Evolutionary conservation across 495 filamentous ascomycete species (phyloP).

Genomic region (Bacidia rubella): DNA sequence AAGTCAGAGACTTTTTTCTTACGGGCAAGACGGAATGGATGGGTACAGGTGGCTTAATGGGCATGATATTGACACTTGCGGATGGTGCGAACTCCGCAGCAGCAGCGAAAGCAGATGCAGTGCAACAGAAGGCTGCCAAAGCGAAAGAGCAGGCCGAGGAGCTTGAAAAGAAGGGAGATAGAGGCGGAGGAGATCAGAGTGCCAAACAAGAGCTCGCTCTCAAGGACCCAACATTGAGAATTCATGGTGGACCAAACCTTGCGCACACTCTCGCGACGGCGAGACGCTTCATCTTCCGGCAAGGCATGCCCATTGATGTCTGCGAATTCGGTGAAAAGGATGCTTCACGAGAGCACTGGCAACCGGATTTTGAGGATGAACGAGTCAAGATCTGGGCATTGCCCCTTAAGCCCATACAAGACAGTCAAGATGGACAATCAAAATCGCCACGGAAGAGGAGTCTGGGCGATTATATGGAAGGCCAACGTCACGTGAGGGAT

Average conservation of each 20-base stretch:
- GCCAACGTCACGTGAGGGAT: conserved; percentile 10
- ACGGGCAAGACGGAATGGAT: conserved; percentile 64
- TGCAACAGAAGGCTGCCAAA: conserved; percentile 1
- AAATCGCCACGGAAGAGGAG: conserved; percentile 45
- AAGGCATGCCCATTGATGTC: conserved; percentile 53
- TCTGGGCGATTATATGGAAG: conserved; percentile 41
- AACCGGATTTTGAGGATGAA: conserved; percentile 59
- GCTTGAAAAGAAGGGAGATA: not conserved
- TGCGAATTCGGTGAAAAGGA: conserved; percentile 42
- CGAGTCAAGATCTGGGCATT: conserved; percentile 76
- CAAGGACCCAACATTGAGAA: conserved; percentile 34
- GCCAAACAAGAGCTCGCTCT: too few species aligned
- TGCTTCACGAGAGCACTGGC: conserved; percentile 15
- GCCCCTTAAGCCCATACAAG: conserved; percentile 32
- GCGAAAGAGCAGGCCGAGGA: conserved; percentile 16
- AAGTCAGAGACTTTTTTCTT: conserved; percentile 63
- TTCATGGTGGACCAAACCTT: conserved; percentile 69
- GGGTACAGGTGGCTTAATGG: conserved; percentile 67
- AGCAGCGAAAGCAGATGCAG: conserved; percentile 19
- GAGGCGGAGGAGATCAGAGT: too few species aligned
- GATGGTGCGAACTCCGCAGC: conserved; percentile 37
- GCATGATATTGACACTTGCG: conserved; percentile 68
- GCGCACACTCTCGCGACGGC: conserved; percentile 66
- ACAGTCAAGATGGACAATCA: conserved; percentile 8
- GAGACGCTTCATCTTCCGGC: conserved; percentile 80